These are phyloP conservation scores for Verticillium albo-atrum DNA, from an alignment of 2,329 filamentous ascomycete species.

Conservation along the genomic window DNA sequence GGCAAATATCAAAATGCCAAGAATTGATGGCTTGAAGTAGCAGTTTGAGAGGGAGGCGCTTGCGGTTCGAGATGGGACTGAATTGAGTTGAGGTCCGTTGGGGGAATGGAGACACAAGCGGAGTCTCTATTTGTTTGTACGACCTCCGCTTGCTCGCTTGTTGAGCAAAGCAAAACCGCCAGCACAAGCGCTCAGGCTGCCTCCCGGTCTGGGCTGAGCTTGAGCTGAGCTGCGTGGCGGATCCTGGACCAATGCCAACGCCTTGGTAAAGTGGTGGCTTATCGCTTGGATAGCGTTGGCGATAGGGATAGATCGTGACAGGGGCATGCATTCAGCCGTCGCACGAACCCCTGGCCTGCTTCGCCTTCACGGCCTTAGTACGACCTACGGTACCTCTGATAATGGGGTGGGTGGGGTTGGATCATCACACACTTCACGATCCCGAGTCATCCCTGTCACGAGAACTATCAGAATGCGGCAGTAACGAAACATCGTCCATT, in stretches of 20 bases:
- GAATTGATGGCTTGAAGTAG: background rate
- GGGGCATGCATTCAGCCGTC: background rate
- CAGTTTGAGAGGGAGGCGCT: background rate
- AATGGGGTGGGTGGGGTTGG: background rate
- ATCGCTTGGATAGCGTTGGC: background rate
- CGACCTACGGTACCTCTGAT: background rate
- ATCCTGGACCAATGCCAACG: background rate
- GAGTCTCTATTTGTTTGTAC: background rate
- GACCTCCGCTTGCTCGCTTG: background rate
- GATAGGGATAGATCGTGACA: background rate
- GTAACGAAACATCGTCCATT: slow-evolving; percentile 5
- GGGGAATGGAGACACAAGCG: background rate
- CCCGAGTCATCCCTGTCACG: no score
- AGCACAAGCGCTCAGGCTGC: background rate
- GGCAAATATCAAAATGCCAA: background rate
- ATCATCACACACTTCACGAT: no score
- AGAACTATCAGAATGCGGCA: no score
- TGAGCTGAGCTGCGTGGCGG: background rate
- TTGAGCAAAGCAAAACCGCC: background rate
- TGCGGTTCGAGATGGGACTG: slow-evolving; percentile 6
- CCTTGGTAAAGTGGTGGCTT: background rate
- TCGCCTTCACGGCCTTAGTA: background rate
- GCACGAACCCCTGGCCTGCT: background rate
- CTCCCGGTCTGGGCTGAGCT: background rate
- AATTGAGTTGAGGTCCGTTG: background rate